A percentile compares a stretch with the other conserved stretches of the same genome.
These are phyloP conservation scores for Rhizoctonia solani DNA, from an alignment of 1,284 basidiomycete genomes.

Conservation along the genomic window DNA sequence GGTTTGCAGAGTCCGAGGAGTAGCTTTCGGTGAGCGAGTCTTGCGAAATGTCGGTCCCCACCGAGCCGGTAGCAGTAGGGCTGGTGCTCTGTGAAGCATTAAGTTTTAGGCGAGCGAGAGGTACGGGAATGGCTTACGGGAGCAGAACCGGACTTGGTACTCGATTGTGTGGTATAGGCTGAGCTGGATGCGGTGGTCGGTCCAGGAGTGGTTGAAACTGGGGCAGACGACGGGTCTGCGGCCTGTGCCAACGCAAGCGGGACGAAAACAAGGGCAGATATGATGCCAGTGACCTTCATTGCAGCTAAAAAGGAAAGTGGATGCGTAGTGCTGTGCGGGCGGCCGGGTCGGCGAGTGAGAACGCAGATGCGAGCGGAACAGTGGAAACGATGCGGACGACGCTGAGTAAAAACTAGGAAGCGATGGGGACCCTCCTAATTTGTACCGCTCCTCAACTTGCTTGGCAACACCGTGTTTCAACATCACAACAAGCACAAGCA, in stretches of 20 bases:
- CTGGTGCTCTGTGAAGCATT: no score
- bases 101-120: no score
- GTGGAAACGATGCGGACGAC: not conserved
- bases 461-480: slow-evolving; percentile 18
- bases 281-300: slow-evolving; percentile 26
- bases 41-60: no score
- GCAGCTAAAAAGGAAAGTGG: slow-evolving; percentile 15
- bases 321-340: slow-evolving; percentile 7
- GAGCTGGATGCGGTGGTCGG: not conserved
- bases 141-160: slow-evolving; percentile 50
- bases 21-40: no score
- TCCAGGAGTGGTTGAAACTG: not conserved
- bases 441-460: slow-evolving; percentile 12
- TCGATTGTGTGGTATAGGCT: no score
- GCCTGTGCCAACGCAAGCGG: slow-evolving; percentile 32
- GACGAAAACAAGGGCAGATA: slow-evolving; percentile 37
- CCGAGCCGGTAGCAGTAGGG: no score
- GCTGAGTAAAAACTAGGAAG: not conserved
- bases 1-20: no score
- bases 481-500: not conserved
- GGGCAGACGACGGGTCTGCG: no score
- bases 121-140: not conserved
- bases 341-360: not conserved
- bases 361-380: slow-evolving; percentile 1
- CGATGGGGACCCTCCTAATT: slow-evolving; percentile 17